These are phyloP conservation scores for Conringia planisiliqua DNA, from an alignment of 345 rosid genomes.

Conservation along the genomic window DNA sequence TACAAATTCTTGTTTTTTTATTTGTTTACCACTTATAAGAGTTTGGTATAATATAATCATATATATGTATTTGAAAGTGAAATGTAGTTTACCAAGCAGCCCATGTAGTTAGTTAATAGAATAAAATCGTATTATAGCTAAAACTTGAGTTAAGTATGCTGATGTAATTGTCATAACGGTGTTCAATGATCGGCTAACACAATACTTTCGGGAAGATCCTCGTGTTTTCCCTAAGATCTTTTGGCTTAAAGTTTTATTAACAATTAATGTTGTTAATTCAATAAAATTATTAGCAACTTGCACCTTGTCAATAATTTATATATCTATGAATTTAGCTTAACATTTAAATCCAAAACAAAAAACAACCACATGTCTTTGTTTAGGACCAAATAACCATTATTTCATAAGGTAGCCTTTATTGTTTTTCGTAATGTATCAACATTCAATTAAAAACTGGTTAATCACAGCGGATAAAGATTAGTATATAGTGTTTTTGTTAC, in stretches of 20 bases:
- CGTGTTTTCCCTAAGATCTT: slow-evolving; percentile 25
- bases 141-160: not conserved
- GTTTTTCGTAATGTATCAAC: not conserved
- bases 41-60: not conserved
- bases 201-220: slow-evolving; percentile 25
- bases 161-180: slow-evolving; percentile 5
- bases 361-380: slow-evolving; percentile 2
- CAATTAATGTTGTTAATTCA: no score
- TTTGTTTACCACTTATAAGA: not conserved
- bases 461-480: not conserved
- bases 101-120: not conserved
- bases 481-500: not conserved
- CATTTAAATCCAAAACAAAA: not conserved
- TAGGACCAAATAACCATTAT: not conserved
- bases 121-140: not conserved
- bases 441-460: not conserved
- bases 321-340: not conserved
- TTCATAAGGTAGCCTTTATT: not conserved
- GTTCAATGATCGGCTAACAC: slow-evolving; percentile 24
- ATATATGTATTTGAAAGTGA: not conserved
- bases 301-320: not conserved
- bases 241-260: not conserved
- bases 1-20: not conserved
- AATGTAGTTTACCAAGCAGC: not conserved
- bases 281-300: slow-evolving; percentile 19